Percentiles rank a stretch among this genome's conserved stretches.
Evolutionary conservation across 345 rosid genomes (phyloP).

Genomic region (Turritis glabra): DNA sequence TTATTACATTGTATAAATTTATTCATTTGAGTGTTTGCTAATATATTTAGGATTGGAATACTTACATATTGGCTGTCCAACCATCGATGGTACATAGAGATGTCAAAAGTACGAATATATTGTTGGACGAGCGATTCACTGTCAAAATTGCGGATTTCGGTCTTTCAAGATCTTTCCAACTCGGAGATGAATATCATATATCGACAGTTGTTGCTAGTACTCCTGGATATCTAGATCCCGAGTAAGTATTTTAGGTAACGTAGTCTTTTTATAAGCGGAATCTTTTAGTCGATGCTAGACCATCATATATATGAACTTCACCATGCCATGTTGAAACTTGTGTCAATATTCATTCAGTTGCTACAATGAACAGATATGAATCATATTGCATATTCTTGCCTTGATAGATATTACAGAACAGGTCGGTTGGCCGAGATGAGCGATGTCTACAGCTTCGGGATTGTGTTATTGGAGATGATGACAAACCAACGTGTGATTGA

Average conservation of each 20-base stretch:
- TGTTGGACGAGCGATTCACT: constrained; percentile 41
- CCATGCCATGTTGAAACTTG: not conserved
- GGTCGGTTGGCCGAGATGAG: constrained; percentile 43
- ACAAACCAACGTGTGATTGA: constrained; percentile 44
- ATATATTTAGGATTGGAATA: constrained; percentile 9
- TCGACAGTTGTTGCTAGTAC: constrained; percentile 21
- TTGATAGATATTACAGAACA: constrained; percentile 26
- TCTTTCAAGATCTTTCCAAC: constrained; percentile 31
- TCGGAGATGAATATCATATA: constrained; percentile 14
- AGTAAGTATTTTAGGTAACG: not conserved
- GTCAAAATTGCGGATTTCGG: constrained; percentile 44
- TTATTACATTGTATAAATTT: not conserved
- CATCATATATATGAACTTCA: not conserved
- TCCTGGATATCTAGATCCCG: constrained; percentile 28
- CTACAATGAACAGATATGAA: not conserved
- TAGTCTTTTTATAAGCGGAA: not conserved
- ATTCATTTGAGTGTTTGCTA: not conserved
- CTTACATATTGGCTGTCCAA: constrained; percentile 16
- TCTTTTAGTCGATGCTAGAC: not conserved
- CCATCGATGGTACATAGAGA: constrained; percentile 25
- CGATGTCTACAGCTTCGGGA: constrained; percentile 55
- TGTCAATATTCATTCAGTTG: not conserved
- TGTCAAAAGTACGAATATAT: constrained; percentile 18
- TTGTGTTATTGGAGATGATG: constrained; percentile 51
- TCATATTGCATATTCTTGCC: not conserved